Evolutionary conservation across 805 yeast species (phyloP).

Genomic region (Metschnikowia santaceciliae): DNA sequence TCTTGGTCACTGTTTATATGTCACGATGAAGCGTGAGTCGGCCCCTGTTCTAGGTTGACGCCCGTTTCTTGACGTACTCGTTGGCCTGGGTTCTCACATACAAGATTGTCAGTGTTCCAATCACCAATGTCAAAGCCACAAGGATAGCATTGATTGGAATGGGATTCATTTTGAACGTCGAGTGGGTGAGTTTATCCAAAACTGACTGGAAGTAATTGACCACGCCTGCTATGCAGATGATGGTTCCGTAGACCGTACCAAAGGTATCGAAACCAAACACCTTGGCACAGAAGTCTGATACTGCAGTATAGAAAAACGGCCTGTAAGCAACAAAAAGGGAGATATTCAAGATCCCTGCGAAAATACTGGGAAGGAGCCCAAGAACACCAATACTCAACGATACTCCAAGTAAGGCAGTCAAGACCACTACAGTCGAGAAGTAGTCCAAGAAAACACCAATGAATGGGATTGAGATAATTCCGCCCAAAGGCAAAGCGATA

Average conservation of each 20-base stretch:
- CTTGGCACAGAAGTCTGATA: conserved; percentile 58
- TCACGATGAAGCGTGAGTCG: too few relatives aligned
- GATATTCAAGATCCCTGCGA: conserved; percentile 43
- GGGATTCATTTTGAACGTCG: conserved; percentile 52
- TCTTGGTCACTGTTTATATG: neutral
- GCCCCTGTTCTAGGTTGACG: neutral
- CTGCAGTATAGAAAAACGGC: conserved; percentile 56
- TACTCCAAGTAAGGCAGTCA: conserved; percentile 35
- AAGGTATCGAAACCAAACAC: conserved; percentile 60
- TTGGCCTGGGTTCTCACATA: conserved; percentile 29
- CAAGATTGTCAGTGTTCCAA: conserved; percentile 40
- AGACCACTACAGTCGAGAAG: conserved; percentile 44
- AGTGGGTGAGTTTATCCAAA: conserved; percentile 49
- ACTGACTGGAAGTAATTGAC: conserved; percentile 46
- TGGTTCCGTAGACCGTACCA: conserved; percentile 57
- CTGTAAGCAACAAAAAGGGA: conserved; percentile 49
- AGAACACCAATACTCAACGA: conserved; percentile 46
- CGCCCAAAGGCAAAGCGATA: conserved; percentile 54
- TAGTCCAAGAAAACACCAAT: conserved; percentile 50
- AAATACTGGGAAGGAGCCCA: conserved; percentile 43
- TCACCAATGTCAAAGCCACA: conserved; percentile 35
- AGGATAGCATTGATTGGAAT: conserved; percentile 45
- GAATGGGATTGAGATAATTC: conserved; percentile 51
- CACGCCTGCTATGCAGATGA: conserved; percentile 50
- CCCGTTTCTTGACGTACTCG: conserved; percentile 1